Evolutionary conservation across 768 basidiomycete genomes (phyloP), one percentile per base, ranked within the genome.

Genomic region (Coprinopsis cinerea): DNA sequence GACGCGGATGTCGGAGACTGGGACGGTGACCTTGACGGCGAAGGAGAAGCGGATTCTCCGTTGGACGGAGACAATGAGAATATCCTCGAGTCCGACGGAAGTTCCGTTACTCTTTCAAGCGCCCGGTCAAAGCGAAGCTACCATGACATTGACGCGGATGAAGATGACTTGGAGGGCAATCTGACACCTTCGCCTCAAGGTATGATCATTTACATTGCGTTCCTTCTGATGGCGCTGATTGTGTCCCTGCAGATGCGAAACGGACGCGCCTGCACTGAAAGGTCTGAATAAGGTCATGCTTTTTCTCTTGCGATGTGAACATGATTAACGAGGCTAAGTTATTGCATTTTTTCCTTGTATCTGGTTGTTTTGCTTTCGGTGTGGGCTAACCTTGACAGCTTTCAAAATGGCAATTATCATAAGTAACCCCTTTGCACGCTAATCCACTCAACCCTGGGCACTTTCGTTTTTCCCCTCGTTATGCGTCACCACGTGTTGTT

Each of bases 111-210:
- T 1, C 64, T 82, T 44, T 80, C 79, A 11, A 82, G 79, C 58
- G 78, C 67, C 57, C 68, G 76, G 34, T 80, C 80, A 13, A 85
- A 85, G 63, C 74, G 81, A 34, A 76, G 76, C 49, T 70, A 78
- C 50, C 75, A 78, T 25, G 63, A 66, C 30, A 59, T 67, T 51
- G 77, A 74, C 45, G 51, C 56, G 27, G 72, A 65, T 24, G 66
- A 67, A 25, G 64, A 64, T 34, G 62, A 63, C 4, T 48, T 51
- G 22, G 56, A 63, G 49, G 53, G 59, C 47, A 62, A 61, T 24
- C 52, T 32, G 17, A 27, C 44, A 13, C 50, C 30, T 30, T 78
- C 78, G 50, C 76, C 79, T n/a, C n/a, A n/a, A 57, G 77, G 81
- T 79, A 49, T 18, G 59, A 27, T 18, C 32, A 10, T 1, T 24